Evolutionary conservation across 2,329 filamentous ascomycete species (phyloP), one percentile per base, ranked within the genome.

Genomic region (Intubia oerlemansii): DNA sequence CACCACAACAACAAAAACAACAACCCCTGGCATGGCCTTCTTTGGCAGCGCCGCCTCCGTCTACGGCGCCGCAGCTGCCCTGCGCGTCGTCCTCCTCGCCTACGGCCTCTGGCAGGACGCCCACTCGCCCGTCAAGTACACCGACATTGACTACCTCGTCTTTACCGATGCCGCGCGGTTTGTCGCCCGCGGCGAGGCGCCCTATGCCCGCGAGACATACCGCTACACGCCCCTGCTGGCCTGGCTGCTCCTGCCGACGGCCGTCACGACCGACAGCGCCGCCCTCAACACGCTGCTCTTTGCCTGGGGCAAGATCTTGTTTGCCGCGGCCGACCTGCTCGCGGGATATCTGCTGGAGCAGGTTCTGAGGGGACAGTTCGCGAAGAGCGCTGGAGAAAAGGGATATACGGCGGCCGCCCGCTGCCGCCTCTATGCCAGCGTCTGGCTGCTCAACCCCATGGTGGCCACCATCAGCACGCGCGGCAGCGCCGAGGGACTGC

Each of bases 361-460:
- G 2, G 42, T 59, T 4, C 41, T 62, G 25, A 24, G 21, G 7
- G 14, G 18, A 17, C 15, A 15, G 14, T 21, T 29, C 11, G 5
- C 13, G 5, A 9, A 11, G 10, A n/a, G n/a, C n/a, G n/a, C n/a
- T n/a, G n/a, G n/a, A n/a, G n/a, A n/a, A n/a, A n/a, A n/a, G n/a
- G n/a, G n/a, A n/a, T n/a, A n/a, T n/a, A 4, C 18, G 17, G 3
- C 9, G 3, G 10, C 21, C 15, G 13, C 49, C 57, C 2, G 80
- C 81, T 17, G 28, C 2, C 56, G 84, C 35, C 69, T 65, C 35
- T 93, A 79, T 42, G 76, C 84, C 1, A 70, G 73, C 38, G 75
- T 93, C 22, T 98, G 88, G 88, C 54, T 95, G 35, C 62, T 93
- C 44, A 98, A 98, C 43, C 88, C 88, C 0, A 95, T 98, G 84